Percentiles rank a stretch among this genome's conserved stretches.
Conservation (phyloP, 2,329 filamentous ascomycete genomes). For the Xylariales sp. region DNA sequence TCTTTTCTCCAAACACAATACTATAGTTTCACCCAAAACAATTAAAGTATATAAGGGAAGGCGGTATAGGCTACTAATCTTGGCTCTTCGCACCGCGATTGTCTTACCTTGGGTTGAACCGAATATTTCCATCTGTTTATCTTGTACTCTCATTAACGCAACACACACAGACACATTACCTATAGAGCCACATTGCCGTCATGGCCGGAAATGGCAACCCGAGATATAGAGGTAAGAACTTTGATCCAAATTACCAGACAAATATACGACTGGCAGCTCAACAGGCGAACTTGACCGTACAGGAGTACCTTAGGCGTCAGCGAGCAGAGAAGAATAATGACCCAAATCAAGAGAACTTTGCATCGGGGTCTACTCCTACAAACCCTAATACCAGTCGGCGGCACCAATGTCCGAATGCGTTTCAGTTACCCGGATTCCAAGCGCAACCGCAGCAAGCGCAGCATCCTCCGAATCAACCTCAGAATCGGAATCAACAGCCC, state of each 20-base stretch:
- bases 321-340: too few species aligned
- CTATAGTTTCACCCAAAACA: not conserved
- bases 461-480: not conserved
- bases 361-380: too few species aligned
- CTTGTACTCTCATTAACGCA: not conserved
- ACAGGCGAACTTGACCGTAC: too few species aligned
- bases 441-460: not conserved
- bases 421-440: too few species aligned
- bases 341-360: too few species aligned
- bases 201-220: not conserved
- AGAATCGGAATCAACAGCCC: too few species aligned
- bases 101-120: not conserved
- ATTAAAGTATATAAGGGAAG: not conserved
- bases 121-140: not conserved
- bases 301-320: too few species aligned
- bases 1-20: not conserved
- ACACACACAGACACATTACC: not conserved
- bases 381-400: not conserved
- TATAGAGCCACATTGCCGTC: not conserved
- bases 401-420: not conserved
- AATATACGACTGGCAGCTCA: not conserved
- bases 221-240: conserved; percentile 27
- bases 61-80: too few species aligned
- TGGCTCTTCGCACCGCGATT: not conserved
- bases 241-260: conserved; percentile 22